Base-by-base conservation (phyloP, 2,329 filamentous ascomycete genomes). In the Aspergillus sp. region DNA sequence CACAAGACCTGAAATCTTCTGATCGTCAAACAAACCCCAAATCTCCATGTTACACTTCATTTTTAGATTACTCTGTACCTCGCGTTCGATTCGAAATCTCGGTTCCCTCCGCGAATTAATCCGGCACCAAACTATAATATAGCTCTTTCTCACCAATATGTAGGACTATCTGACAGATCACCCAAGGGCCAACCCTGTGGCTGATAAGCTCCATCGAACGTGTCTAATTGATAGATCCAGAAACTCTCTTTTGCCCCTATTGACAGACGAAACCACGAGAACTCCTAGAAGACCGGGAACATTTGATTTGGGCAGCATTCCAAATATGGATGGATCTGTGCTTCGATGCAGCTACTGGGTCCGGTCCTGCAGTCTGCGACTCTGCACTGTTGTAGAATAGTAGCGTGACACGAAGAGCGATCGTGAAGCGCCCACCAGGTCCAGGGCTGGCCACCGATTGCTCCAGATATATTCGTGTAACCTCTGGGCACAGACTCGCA, bases 151-250 rank as follows among this genome's bases (percentile, higher is more conserved):
- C 43, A 9, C 34, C 59, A 61, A 57, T 60, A 51, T 19, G 19
- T 19, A 19, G 19, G 19, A 19, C 19, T 2, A 56, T 57, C 53
- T 61, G 59, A 61, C 53, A 53, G 53, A 53, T 53, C 59, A 50
- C 19, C 19, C 19, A 19, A 19, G 19, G 19, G 7, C 3, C 43
- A 22, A 28, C 19, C 34, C n/a, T 8, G 19, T n/a, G 41, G 34
- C 34, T 41, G 34, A 41, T 41, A 41, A 41, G 34, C 34, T 41
- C 11, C 34, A 41, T 38, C 7, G 19, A 31, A 55, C 23, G 19
- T 13, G 46, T 49, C 57, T 38, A 46, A 19, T 56, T 7, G 47
- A 56, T 38, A 28, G 38, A 19, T 58, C 47, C 19, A 45, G 52
- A 52, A 23, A 41, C 11, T 41, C 34, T 41, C 11, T 38, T 38